phyloP scores from a whole-genome alignment of 495 filamentous ascomycete genomes.

The Viridothelium virens region DNA sequence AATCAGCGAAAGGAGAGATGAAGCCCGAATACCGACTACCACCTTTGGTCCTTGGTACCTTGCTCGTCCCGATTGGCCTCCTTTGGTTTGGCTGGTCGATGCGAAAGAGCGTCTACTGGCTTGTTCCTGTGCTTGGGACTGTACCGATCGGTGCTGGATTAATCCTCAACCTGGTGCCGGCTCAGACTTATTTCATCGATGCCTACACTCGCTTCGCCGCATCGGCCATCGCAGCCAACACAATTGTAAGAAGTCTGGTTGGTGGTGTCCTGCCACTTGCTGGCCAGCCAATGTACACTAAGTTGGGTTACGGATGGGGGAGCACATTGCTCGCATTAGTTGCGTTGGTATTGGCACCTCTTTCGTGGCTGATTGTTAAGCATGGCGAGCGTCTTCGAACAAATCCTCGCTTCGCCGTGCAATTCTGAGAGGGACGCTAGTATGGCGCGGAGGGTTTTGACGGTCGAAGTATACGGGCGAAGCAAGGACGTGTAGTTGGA shows the following conservation, averaged over 20 bases:
- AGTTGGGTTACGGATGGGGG: constrained; percentile 16
- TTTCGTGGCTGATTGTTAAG: constrained; percentile 5
- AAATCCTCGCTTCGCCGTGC: neutral
- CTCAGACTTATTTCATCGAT: constrained; percentile 69
- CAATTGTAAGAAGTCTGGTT: constrained; percentile 38
- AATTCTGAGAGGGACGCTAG: neutral
- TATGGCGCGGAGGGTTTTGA: neutral
- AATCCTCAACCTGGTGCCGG: constrained; percentile 60
- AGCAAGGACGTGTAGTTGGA: neutral
- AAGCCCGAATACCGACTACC: constrained; percentile 48
- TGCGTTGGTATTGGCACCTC: constrained; percentile 13
- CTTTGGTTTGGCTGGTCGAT: constrained; percentile 66
- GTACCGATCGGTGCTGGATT: constrained; percentile 49
- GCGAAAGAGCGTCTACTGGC: constrained; percentile 47
- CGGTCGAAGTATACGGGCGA: neutral
- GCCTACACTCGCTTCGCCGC: constrained; percentile 67
- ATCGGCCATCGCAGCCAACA: constrained; percentile 58
- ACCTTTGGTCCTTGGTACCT: constrained; percentile 56
- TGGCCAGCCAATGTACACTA: constrained; percentile 16
- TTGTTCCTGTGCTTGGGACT: constrained; percentile 63
- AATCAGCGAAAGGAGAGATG: constrained; percentile 16
- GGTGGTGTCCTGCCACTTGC: constrained; percentile 16
- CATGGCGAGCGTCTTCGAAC: constrained; percentile 7
- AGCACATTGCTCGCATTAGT: constrained; percentile 16
- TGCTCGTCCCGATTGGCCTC: constrained; percentile 54